Evolutionary conservation across 2,329 filamentous ascomycete species (phyloP).

Genomic region (Rhexocercosporidium sp.): DNA sequence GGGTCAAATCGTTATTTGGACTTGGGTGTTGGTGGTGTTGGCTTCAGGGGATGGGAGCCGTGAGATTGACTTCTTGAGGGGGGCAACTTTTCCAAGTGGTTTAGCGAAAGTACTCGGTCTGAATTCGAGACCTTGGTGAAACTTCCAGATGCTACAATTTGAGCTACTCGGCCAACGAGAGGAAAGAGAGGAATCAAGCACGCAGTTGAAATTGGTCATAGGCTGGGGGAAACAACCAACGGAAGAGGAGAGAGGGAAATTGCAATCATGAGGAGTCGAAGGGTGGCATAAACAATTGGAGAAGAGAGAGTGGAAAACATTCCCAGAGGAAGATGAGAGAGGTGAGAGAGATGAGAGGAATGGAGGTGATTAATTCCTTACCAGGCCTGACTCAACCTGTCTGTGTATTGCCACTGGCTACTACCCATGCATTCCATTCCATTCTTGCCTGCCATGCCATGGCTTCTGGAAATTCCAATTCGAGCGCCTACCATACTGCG

Average conservation of each 20-base stretch:
- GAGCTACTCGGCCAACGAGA: not conserved
- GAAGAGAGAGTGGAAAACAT: no score
- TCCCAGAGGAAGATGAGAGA: no score
- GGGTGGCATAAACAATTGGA: no score
- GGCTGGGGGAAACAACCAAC: no score
- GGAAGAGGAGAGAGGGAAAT: not conserved
- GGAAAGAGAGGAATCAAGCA: not conserved
- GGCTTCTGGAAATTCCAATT: not conserved
- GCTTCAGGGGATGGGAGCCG: not conserved
- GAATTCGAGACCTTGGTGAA: conserved; percentile 5
- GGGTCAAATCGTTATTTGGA: not conserved
- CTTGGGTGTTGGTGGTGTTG: not conserved
- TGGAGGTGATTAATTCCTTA: no score
- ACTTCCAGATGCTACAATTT: not conserved
- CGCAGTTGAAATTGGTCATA: not conserved
- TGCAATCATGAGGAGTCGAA: no score
- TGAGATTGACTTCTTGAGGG: not conserved
- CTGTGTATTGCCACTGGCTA: conserved; percentile 3
- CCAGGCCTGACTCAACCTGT: no score
- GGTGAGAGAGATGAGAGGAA: no score
- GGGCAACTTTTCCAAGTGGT: not conserved
- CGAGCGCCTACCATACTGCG: not conserved
- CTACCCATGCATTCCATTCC: not conserved
- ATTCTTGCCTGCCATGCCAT: not conserved
- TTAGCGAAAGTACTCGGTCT: not conserved